Base-by-base conservation (phyloP, 345 rosid genomes). In the Heritiera littoralis region DNA sequence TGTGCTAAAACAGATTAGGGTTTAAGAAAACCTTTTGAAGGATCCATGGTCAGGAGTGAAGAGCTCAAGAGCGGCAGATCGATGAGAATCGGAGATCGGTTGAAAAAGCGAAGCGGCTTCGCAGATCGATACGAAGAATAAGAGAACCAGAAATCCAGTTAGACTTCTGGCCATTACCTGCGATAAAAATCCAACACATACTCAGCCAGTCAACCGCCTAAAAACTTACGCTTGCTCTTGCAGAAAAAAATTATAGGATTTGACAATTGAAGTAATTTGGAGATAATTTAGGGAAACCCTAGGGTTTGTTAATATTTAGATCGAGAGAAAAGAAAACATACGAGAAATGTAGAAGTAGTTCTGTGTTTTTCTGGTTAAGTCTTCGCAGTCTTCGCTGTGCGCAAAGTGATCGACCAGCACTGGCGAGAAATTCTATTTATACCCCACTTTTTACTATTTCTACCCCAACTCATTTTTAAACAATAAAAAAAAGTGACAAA, bases 71-170 rank as follows among this genome's bases (percentile, higher is more conserved):
- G 99, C 98, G 20, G 91, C 94, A 38, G 99, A 94, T 87, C 98
- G 92, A 85, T 97, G 98, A 82, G 92, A 78, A 64, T 89, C 94
- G 3, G 95, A 92, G 83, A 97, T 89, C 66, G 98, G 99, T 23
- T 88, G 90, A 63, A 87, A 79, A 78, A 88, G 83, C 32, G 93
- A 81, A 66, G 94, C 89, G 70, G 93, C 86, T 49, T 82, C 70
- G 83, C 83, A 89, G 79, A 89, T 86, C 89, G 91, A 84, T 65
- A 89, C 80, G 41, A 82, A 82, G 35, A 82, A 75, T 38, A 88
- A 43, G 49, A 89, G 64, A n/a, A 85, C 81, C 72, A 89, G 83
- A 83, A 86, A 89, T 66, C 86, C 68, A 5, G 75, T 77, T 17
- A 73, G 81, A 81, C 86, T 82, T 78, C 87, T 65, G 72, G 86